phyloP scores from a whole-genome alignment of 441 rosid genomes.

The Mallotus japonicus region DNA sequence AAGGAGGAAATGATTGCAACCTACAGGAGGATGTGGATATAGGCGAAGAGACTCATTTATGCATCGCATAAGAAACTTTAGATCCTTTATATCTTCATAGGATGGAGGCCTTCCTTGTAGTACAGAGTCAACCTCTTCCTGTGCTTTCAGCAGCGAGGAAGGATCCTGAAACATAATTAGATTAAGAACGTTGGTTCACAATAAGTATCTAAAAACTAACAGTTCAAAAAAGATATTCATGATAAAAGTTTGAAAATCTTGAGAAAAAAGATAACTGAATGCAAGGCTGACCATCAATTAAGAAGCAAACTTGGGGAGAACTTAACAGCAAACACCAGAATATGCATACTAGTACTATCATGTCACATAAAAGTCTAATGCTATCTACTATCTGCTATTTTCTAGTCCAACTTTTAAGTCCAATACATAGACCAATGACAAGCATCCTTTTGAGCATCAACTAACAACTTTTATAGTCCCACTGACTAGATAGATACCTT shows the following conservation, averaged over 20 bases:
- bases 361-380: not conserved
- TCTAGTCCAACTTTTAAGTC: not conserved
- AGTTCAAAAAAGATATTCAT: not conserved
- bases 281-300: not conserved
- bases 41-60: constrained; percentile 87
- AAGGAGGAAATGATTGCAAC: constrained; percentile 33
- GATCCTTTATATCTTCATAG: constrained; percentile 69
- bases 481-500: constrained; percentile 52
- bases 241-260: not conserved
- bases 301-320: not conserved
- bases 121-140: constrained; percentile 83
- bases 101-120: constrained; percentile 67
- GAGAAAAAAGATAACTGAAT: not conserved
- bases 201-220: not conserved
- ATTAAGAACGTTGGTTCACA: constrained; percentile 5
- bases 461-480: not conserved
- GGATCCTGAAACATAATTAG: constrained; percentile 39
- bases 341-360: not conserved
- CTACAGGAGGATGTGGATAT: constrained; percentile 96
- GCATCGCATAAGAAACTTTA: constrained; percentile 81
- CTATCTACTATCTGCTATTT: too few relatives aligned
- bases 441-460: not conserved
- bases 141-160: constrained; percentile 62
- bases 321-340: not conserved
- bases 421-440: not conserved